phyloP scores from a whole-genome alignment of 1,284 basidiomycete species.

The Cryptococcus floricola region DNA sequence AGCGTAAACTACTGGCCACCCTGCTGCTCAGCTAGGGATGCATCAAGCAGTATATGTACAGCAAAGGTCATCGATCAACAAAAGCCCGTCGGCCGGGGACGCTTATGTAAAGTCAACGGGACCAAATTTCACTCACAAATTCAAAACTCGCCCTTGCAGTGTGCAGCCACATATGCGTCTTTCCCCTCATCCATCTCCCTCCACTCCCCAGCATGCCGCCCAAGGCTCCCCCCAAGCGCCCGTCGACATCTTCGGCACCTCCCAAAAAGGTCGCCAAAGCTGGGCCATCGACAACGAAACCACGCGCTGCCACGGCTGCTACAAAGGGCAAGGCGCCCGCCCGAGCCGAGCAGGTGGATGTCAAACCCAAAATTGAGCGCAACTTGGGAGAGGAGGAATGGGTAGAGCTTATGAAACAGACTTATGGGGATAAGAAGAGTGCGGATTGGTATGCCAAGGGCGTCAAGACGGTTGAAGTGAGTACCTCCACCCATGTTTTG shows the following conservation, averaged over 20 bases:
- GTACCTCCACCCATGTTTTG: slow-evolving; percentile 9
- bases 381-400: slow-evolving; percentile 40
- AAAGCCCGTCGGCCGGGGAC: too few relatives aligned
- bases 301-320: slow-evolving; percentile 2
- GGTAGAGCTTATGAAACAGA: slow-evolving; percentile 45
- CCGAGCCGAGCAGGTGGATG: slow-evolving; percentile 12
- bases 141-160: too few relatives aligned
- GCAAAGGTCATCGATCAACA: too few relatives aligned
- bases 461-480: slow-evolving; percentile 54
- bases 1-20: too few relatives aligned
- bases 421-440: slow-evolving; percentile 27
- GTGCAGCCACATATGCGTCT: too few relatives aligned
- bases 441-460: slow-evolving; percentile 49
- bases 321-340: slow-evolving; percentile 27
- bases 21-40: too few relatives aligned
- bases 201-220: slow-evolving; percentile 8
- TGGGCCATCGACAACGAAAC: slow-evolving; percentile 13
- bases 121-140: too few relatives aligned
- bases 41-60: too few relatives aligned
- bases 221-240: slow-evolving; percentile 5
- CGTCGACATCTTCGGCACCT: slow-evolving; percentile 5
- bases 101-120: too few relatives aligned
- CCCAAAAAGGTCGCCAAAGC: slow-evolving; percentile 8
- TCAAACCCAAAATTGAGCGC: slow-evolving; percentile 20
- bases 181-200: not conserved